Evolutionary conservation across 805 yeast species (phyloP).

Genomic region (Cyberlindnera mississippiensis): DNA sequence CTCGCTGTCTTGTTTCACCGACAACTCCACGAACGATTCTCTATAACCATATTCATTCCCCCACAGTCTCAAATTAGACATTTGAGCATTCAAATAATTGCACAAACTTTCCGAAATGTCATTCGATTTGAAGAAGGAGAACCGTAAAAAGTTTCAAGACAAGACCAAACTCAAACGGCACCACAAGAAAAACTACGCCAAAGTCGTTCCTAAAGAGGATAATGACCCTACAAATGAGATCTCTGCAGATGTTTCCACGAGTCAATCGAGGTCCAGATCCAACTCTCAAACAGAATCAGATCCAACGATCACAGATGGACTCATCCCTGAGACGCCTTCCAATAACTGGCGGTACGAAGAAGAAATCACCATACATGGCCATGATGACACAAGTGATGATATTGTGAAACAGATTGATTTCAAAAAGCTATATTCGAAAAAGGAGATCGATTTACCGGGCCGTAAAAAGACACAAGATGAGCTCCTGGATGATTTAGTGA

Average conservation of each 20-base stretch:
- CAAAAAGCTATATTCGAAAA: slow-evolving; percentile 12
- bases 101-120: slow-evolving; percentile 17
- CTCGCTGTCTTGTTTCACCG: too few relatives aligned
- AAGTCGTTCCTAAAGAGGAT: slow-evolving; percentile 27
- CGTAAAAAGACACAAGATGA: slow-evolving; percentile 8
- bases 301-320: slow-evolving; percentile 16
- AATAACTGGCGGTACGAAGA: slow-evolving; percentile 25
- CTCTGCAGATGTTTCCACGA: too few relatives aligned
- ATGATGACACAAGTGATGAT: slow-evolving; percentile 14
- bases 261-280: slow-evolving; percentile 1
- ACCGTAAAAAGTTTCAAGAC: slow-evolving; percentile 39
- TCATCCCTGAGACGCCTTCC: slow-evolving; percentile 15
- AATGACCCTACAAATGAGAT: too few relatives aligned
- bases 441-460: slow-evolving; percentile 14
- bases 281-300: slow-evolving; percentile 2
- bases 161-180: slow-evolving; percentile 35
- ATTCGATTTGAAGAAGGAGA: slow-evolving; percentile 33
- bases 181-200: slow-evolving; percentile 35
- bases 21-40: too few relatives aligned
- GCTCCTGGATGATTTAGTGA: slow-evolving; percentile 15
- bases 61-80: too few relatives aligned
- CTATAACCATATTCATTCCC: too few relatives aligned
- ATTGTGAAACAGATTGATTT: slow-evolving; percentile 19
- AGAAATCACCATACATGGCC: slow-evolving; percentile 20
- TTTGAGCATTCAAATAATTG: too few relatives aligned